phyloP scores from a whole-genome alignment of 305 asterid species.

The Coffea humblotiana region DNA sequence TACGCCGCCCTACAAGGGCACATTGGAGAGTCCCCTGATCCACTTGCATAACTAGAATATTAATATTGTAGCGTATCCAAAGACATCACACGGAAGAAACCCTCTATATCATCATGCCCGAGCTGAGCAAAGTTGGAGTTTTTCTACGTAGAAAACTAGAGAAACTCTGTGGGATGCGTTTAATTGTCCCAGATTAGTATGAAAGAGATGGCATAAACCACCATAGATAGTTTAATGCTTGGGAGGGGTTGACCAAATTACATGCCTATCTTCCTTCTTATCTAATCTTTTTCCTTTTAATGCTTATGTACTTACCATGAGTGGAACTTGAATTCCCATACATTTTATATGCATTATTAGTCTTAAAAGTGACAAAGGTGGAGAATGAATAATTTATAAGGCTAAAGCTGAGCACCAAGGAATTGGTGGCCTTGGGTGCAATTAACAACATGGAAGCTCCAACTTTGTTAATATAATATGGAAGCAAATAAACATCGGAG shows the following conservation, averaged over 20 bases:
- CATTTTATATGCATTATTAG: not conserved
- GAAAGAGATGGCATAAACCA: no score
- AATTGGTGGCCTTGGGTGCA: not conserved
- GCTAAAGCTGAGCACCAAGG: not conserved
- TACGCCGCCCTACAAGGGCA: no score
- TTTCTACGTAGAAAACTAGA: not conserved
- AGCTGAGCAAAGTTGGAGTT: not conserved
- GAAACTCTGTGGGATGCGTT: not conserved
- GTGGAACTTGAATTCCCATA: no score
- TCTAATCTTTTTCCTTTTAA: not conserved
- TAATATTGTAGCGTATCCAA: not conserved
- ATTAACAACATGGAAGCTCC: not conserved
- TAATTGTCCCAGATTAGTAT: not conserved
- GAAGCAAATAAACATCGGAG: no score
- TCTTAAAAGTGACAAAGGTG: not conserved
- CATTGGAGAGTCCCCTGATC: no score
- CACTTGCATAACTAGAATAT: no score
- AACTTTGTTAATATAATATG: not conserved
- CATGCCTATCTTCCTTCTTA: no score
- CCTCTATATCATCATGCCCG: not conserved
- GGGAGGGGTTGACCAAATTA: no score
- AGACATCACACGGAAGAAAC: not conserved
- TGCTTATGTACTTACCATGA: no score
- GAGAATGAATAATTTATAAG: not conserved
- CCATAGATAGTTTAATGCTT: not conserved